phyloP scores from a whole-genome alignment of 371 early-diverging fungal genomes.

The Mucor mucedo region DNA sequence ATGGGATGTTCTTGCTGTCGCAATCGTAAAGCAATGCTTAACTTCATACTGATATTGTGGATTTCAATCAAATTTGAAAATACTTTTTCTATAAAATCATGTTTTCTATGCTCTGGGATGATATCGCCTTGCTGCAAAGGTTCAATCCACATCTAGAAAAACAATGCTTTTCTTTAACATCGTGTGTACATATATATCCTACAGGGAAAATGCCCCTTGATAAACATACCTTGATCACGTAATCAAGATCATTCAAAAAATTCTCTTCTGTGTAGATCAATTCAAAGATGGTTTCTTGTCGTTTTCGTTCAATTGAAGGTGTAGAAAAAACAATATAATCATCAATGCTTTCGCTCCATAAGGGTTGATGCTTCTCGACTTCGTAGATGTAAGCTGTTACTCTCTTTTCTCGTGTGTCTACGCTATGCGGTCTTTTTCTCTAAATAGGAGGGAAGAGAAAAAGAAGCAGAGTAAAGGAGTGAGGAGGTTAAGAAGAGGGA shows the following conservation, averaged over 20 bases:
- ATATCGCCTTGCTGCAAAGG: slow-evolving; percentile 73
- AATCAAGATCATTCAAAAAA: slow-evolving; percentile 74
- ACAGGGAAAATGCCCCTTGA: too few species aligned
- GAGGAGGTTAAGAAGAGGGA: too few species aligned
- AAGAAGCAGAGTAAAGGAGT: too few species aligned
- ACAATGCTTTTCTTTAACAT: neutral
- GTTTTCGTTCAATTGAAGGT: slow-evolving; percentile 75
- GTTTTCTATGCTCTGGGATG: slow-evolving; percentile 63
- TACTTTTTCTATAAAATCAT: slow-evolving; percentile 75
- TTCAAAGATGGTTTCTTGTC: slow-evolving; percentile 90
- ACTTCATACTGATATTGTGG: slow-evolving; percentile 68
- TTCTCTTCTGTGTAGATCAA: slow-evolving; percentile 86
- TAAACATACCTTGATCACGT: slow-evolving; percentile 26
- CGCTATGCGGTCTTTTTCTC: slow-evolving; percentile 23
- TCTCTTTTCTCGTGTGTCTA: slow-evolving; percentile 31
- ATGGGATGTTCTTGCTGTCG: slow-evolving; percentile 79
- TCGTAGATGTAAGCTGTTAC: slow-evolving; percentile 26
- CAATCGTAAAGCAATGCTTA: slow-evolving; percentile 68
- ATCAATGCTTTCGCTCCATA: slow-evolving; percentile 71
- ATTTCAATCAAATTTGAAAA: slow-evolving; percentile 84
- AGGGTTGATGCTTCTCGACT: slow-evolving; percentile 26
- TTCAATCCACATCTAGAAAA: slow-evolving; percentile 71
- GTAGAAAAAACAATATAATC: slow-evolving; percentile 72
- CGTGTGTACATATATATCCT: neutral
- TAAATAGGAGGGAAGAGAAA: neutral